Base-by-base conservation (phyloP, 148 eudicot species). In the Diospyros lotus region DNA sequence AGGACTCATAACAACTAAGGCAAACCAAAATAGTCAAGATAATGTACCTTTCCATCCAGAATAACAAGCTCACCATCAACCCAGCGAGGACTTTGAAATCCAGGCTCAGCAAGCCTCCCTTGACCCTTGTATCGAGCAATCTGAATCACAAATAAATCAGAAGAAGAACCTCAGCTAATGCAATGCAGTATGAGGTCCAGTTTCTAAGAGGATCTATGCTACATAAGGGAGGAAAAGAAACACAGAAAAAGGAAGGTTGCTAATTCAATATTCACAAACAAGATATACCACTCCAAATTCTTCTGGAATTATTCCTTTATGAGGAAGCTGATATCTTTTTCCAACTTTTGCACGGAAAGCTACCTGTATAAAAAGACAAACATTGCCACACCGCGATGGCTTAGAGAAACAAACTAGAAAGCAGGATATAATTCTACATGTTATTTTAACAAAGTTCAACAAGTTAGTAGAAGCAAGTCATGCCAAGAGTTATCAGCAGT, bases 301-400 rank as follows among this genome's bases (percentile, higher is more conserved):
- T 84, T 95, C 94, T 6, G 97, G 99, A 76, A 95, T 90, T 59
- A 95, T 88, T 77, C 99, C 99, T 80, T 89, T 91, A 73, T 93
- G 99, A 60, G 99, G 98, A 71, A 96, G 97, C 87, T 96, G 93
- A 81, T 91, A 96, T 68, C 80, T 81, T 76, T 86, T 91, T 54
- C 99, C 99, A 72, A 96, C 81, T 88, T 93, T 96, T 75, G 99
- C 99, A 75, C 99, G 99, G 82, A 96, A 96, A 69, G 97, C 91
- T 44, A 96, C 90, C 99, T 96, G 86, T 60, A 78, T 59, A 72
- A 59, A 55, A 42, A 72, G 51, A 42, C 42, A 64, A 28, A 72
- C 56, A 41, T 55, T 14, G 61, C 15, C 40, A 40, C 58, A 61
- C 44, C 60, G 17, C 58, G 39, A 56, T 64, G 59, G 61, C 56